phyloP scores from a whole-genome alignment of 805 yeast genomes.

The Cyberlindnera maclurae region DNA sequence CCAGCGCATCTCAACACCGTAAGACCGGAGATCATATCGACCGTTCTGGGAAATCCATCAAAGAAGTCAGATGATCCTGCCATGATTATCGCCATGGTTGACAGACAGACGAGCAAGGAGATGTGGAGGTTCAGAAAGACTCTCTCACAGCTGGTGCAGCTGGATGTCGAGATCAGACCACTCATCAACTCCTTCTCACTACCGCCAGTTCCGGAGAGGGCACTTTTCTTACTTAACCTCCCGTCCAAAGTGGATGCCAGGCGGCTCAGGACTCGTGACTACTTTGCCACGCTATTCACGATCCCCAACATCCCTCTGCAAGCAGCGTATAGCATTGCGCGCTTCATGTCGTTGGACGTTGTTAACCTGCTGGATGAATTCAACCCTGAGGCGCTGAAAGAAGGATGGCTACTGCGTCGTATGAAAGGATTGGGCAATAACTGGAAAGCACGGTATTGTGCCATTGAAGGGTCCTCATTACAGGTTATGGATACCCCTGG shows the following conservation, averaged over 20 bases:
- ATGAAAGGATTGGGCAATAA: slow-evolving; percentile 54
- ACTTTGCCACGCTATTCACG: slow-evolving; percentile 48
- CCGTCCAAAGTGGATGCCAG: slow-evolving; percentile 64
- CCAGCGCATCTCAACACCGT: slow-evolving; percentile 53
- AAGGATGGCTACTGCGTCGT: slow-evolving; percentile 58
- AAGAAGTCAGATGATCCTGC: slow-evolving; percentile 50
- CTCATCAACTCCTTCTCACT: slow-evolving; percentile 40
- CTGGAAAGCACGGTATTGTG: slow-evolving; percentile 70
- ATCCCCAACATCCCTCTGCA: slow-evolving; percentile 52
- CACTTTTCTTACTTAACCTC: slow-evolving; percentile 46
- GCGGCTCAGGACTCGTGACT: slow-evolving; percentile 46
- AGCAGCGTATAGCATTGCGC: slow-evolving; percentile 47
- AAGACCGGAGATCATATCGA: slow-evolving; percentile 40
- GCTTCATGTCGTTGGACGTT: slow-evolving; percentile 61
- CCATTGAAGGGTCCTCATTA: slow-evolving; percentile 51
- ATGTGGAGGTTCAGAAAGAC: slow-evolving; percentile 71
- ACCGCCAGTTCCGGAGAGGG: slow-evolving; percentile 59
- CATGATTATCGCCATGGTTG: slow-evolving; percentile 56
- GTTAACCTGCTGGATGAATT: slow-evolving; percentile 51
- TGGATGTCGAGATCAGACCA: slow-evolving; percentile 55
- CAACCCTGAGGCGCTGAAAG: slow-evolving; percentile 46
- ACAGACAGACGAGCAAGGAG: slow-evolving; percentile 52
- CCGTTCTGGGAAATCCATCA: slow-evolving; percentile 33
- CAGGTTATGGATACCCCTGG: slow-evolving; percentile 52
- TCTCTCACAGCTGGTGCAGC: slow-evolving; percentile 47